phyloP scores from a whole-genome alignment of 1,284 basidiomycete genomes.

The Ceraceosorus bombacis region DNA sequence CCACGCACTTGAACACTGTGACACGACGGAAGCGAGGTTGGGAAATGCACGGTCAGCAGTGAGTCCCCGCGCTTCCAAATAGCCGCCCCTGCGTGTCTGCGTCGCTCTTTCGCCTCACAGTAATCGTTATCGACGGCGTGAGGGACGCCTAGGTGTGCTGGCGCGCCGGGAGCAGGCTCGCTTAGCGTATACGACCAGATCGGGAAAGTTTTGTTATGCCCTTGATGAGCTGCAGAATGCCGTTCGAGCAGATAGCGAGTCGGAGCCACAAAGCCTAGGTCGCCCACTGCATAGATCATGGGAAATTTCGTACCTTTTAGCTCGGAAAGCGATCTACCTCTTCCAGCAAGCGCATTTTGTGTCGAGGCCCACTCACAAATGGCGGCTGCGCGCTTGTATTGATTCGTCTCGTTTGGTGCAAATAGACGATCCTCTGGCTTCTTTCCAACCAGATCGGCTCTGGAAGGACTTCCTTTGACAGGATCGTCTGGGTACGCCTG shows the following conservation, averaged over 20 bases:
- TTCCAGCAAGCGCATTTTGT: too few relatives aligned
- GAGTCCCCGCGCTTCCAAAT: too few relatives aligned
- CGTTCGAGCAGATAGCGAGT: background rate
- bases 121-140: constrained; percentile 5
- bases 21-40: too few relatives aligned
- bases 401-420: background rate
- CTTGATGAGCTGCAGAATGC: constrained; percentile 3
- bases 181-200: constrained; percentile 3
- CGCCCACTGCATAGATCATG: background rate
- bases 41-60: too few relatives aligned
- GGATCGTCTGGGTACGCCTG: constrained; percentile 2
- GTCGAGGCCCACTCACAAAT: background rate
- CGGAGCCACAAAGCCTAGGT: constrained; percentile 2
- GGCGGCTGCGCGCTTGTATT: constrained; percentile 2
- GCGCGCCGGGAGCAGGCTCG: constrained; percentile 3
- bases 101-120: background rate
- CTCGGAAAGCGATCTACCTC: background rate
- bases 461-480: background rate
- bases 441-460: background rate
- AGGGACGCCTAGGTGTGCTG: background rate
- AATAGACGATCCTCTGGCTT: background rate
- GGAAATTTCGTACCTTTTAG: background rate
- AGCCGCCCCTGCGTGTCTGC: too few relatives aligned
- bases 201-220: background rate
- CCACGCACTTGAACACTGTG: too few relatives aligned